phyloP scores from a whole-genome alignment of 1,284 basidiomycete genomes.

The Trichosporon sp. region DNA sequence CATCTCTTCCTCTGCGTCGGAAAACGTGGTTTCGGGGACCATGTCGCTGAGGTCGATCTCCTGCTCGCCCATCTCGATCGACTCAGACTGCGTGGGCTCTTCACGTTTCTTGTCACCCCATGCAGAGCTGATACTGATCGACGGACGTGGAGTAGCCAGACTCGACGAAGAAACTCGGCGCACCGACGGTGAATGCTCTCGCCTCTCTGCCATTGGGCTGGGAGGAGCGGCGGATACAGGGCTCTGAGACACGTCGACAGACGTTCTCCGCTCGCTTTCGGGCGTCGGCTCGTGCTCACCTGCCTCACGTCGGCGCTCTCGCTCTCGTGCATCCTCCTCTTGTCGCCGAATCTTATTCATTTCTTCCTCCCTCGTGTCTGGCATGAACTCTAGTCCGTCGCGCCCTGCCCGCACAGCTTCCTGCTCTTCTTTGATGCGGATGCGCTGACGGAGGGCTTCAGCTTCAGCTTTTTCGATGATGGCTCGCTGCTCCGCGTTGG shows the following conservation, averaged over 20 bases:
- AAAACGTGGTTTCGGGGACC: slow-evolving; percentile 10
- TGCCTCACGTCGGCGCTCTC: background rate
- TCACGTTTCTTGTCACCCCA: slow-evolving; percentile 8
- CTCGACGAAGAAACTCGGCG: background rate
- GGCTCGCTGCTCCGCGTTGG: slow-evolving; percentile 32
- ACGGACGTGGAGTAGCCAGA: background rate
- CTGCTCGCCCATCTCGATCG: slow-evolving; percentile 7
- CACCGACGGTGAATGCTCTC: background rate
- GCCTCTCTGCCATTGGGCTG: background rate
- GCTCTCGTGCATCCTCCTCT: slow-evolving; percentile 15
- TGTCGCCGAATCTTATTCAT: slow-evolving; percentile 2
- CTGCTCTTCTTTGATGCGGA: slow-evolving; percentile 27
- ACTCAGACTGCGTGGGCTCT: background rate
- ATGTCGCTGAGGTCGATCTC: slow-evolving; percentile 42
- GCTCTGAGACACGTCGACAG: background rate
- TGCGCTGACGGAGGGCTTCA: slow-evolving; percentile 32
- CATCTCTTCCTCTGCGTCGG: slow-evolving; percentile 2
- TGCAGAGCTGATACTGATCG: slow-evolving; percentile 14
- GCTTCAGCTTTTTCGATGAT: slow-evolving; percentile 31
- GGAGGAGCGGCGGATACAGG: background rate
- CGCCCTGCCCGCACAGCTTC: slow-evolving; percentile 29
- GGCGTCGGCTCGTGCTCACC: background rate
- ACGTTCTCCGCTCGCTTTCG: background rate
- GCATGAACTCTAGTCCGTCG: slow-evolving; percentile 39
- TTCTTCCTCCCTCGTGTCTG: slow-evolving; percentile 19